Evolutionary conservation across 129 eudicot genomes (phyloP).

Genomic region (Flaveria ramosissima): DNA sequence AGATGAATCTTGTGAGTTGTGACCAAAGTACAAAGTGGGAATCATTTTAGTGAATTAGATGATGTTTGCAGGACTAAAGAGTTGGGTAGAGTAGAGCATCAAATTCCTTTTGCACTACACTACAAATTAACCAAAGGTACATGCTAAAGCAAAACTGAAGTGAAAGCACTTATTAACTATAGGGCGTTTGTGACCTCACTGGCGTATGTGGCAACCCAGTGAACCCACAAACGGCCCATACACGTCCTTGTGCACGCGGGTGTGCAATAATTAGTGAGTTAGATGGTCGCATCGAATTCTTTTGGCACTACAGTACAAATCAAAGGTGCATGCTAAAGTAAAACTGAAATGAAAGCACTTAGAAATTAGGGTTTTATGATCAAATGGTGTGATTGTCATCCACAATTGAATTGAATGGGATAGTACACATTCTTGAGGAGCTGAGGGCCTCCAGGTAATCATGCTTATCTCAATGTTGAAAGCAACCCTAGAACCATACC

Average conservation of each 20-base stretch:
- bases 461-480: constrained; percentile 16
- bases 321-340: too few species aligned
- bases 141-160: constrained; percentile 40
- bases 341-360: too few species aligned
- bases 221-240: too few species aligned
- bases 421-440: constrained; percentile 22
- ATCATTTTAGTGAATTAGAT: constrained; percentile 23
- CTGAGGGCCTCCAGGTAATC: not conserved
- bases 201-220: too few species aligned
- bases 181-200: too few species aligned
- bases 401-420: constrained; percentile 32
- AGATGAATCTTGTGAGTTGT: constrained; percentile 34
- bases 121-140: constrained; percentile 39
- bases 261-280: too few species aligned
- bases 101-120: constrained; percentile 43
- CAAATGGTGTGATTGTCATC: constrained; percentile 32
- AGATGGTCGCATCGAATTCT: too few species aligned
- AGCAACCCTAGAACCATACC: constrained; percentile 10
- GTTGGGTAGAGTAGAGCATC: constrained; percentile 23
- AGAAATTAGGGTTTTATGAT: constrained; percentile 24
- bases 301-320: too few species aligned
- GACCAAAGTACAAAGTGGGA: constrained; percentile 34
- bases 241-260: too few species aligned
- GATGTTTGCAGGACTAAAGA: constrained; percentile 13
- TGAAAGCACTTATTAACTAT: constrained; percentile 36